phyloP scores from a whole-genome alignment of 2,329 filamentous ascomycete genomes.

The Penicillium brasilianum region DNA sequence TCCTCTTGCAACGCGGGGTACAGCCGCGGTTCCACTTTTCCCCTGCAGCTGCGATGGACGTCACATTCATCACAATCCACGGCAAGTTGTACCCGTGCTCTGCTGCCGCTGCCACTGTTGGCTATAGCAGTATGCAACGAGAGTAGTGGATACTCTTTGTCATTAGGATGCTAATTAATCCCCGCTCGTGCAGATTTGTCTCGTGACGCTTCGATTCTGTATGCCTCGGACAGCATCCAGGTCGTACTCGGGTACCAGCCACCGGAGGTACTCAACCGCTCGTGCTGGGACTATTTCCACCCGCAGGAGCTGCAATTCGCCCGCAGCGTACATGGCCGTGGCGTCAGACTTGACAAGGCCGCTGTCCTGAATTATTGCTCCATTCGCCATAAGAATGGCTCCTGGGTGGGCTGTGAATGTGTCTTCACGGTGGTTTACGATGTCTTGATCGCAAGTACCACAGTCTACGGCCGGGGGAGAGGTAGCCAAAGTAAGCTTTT shows the following conservation, averaged over 20 bases:
- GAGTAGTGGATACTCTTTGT: neutral
- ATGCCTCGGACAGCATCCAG: conserved; percentile 80
- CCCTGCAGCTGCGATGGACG: conserved; percentile 65
- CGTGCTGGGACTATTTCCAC: conserved; percentile 86
- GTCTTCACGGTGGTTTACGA: conserved; percentile 89
- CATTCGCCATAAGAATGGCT: conserved; percentile 69
- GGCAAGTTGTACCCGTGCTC: conserved; percentile 59
- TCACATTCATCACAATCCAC: conserved; percentile 90
- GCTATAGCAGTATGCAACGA: neutral
- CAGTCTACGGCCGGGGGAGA: conserved; percentile 71
- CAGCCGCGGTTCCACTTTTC: conserved; percentile 24
- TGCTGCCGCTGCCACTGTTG: conserved; percentile 10
- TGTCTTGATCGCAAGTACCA: conserved; percentile 83
- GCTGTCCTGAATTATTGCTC: conserved; percentile 81
- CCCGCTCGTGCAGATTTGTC: conserved; percentile 65
- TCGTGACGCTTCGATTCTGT: conserved; percentile 77
- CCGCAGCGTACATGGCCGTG: conserved; percentile 71
- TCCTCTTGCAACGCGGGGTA: conserved; percentile 7
- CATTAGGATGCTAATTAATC: neutral
- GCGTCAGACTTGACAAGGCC: conserved; percentile 79
- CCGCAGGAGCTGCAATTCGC: conserved; percentile 79
- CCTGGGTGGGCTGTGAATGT: conserved; percentile 82
- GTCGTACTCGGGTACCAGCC: conserved; percentile 83
- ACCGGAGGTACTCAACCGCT: conserved; percentile 74
- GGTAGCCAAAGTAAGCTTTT: conserved; percentile 73